These are phyloP conservation scores for Paramarasmius palmivorus DNA, from an alignment of 1,284 basidiomycete species.

Conservation along the genomic window DNA sequence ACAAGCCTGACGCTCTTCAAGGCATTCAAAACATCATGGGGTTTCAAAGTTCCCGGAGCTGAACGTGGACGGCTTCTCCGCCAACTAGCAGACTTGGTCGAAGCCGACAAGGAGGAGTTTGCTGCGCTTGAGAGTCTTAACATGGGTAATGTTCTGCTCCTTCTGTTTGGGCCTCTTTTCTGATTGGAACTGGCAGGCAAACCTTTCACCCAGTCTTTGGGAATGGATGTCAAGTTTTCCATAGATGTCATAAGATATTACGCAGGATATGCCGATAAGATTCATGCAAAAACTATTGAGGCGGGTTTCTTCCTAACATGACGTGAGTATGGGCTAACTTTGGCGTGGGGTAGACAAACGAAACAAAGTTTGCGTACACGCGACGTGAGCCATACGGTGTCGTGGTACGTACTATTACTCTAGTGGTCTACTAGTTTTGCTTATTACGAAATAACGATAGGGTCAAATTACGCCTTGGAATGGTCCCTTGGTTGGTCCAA, in stretches of 20 bases:
- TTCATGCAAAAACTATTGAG: constrained; percentile 69
- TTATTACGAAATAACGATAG: background rate
- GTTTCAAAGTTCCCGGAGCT: too few relatives aligned
- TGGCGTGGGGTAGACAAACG: constrained; percentile 43
- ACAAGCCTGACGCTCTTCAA: too few relatives aligned
- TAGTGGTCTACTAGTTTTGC: too few relatives aligned
- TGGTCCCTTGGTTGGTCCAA: constrained; percentile 34
- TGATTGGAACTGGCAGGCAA: background rate
- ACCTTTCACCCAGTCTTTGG: constrained; percentile 45
- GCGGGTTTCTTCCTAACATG: background rate
- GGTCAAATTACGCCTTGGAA: constrained; percentile 76
- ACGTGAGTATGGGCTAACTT: background rate
- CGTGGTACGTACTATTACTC: constrained; percentile 34
- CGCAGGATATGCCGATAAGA: constrained; percentile 70
- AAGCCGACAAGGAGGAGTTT: too few relatives aligned
- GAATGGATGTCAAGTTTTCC: constrained; percentile 58
- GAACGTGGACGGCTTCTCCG: too few relatives aligned
- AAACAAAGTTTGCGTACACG: constrained; percentile 70
- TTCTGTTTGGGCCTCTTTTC: too few relatives aligned
- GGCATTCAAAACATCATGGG: too few relatives aligned
- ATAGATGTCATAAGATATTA: constrained; percentile 62
- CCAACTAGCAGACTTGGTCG: too few relatives aligned
- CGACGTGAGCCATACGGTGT: constrained; percentile 92
- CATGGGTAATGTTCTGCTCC: too few relatives aligned
- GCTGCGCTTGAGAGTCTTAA: too few relatives aligned